phyloP scores from a whole-genome alignment of 805 yeast genomes.

The Candida golubevii region DNA sequence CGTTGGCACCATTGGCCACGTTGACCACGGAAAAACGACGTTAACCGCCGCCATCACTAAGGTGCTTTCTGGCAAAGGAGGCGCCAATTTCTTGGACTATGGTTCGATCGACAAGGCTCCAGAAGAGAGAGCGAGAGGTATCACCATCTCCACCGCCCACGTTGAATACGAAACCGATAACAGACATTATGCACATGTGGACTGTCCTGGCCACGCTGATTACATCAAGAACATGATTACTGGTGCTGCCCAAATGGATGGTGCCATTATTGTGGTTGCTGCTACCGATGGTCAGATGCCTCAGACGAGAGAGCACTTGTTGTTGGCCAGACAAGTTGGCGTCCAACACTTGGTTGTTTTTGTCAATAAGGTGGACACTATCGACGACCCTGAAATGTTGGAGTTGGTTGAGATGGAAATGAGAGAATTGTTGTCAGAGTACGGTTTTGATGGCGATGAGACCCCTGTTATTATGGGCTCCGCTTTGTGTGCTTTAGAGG shows the following conservation, averaged over 20 bases:
- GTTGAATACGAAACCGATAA: constrained; percentile 94
- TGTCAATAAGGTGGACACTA: constrained; percentile 96
- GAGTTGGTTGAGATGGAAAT: constrained; percentile 99
- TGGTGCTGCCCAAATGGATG: constrained; percentile 99
- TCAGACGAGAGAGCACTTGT: constrained; percentile 97
- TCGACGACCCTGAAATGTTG: constrained; percentile 98
- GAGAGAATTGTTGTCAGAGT: constrained; percentile 88
- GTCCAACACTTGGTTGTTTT: constrained; percentile 95
- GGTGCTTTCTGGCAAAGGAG: constrained; percentile 81
- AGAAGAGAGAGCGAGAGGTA: constrained; percentile 99
- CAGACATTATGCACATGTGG: constrained; percentile 97
- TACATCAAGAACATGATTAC: constrained; percentile 98
- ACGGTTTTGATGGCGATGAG: constrained; percentile 97
- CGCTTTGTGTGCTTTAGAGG: constrained; percentile 94
- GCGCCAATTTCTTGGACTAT: constrained; percentile 91
- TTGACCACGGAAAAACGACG: constrained; percentile 98
- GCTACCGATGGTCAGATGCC: constrained; percentile 99
- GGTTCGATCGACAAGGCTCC: constrained; percentile 95
- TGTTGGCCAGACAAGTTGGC: constrained; percentile 99
- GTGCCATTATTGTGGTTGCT: constrained; percentile 98
- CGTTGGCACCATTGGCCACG: constrained; percentile 98
- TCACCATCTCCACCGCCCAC: constrained; percentile 96
- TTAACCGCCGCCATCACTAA: constrained; percentile 98
- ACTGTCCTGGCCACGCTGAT: constrained; percentile 99
- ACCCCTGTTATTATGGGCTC: constrained; percentile 98